Evolutionary conservation across 768 basidiomycete species (phyloP).

Genomic region (Agrocybe praecox): DNA sequence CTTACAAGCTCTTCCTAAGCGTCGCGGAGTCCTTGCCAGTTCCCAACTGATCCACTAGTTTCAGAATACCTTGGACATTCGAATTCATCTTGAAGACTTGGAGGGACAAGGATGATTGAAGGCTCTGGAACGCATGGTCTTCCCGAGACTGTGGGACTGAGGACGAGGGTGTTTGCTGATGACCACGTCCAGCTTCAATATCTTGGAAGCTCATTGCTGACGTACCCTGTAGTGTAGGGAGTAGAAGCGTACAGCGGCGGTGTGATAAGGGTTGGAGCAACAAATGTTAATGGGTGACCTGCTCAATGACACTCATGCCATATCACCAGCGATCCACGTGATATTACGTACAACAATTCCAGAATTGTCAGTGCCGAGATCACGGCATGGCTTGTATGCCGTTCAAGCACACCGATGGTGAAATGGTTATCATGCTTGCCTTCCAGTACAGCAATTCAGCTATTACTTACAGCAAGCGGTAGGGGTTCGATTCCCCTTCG

Average conservation of each 20-base stretch:
- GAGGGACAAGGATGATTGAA: slow-evolving; percentile 82
- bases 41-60: slow-evolving; percentile 96
- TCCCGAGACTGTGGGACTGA: slow-evolving; percentile 49
- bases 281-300: too few species aligned
- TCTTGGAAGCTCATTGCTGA: slow-evolving; percentile 56
- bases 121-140: slow-evolving; percentile 72
- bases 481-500: too few species aligned
- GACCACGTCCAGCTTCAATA: slow-evolving; percentile 49
- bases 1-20: slow-evolving; percentile 85
- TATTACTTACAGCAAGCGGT: too few species aligned
- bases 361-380: too few species aligned
- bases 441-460: slow-evolving; percentile 1
- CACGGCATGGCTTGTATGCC: too few species aligned
- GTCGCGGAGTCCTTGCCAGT: slow-evolving; percentile 77
- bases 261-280: too few species aligned
- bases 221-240: too few species aligned
- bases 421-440: slow-evolving; percentile 16
- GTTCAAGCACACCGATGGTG: slow-evolving; percentile 7
- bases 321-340: too few species aligned
- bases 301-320: too few species aligned
- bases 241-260: too few species aligned
- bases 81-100: slow-evolving; percentile 99
- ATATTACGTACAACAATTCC: too few species aligned
- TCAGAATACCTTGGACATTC: slow-evolving; percentile 94
- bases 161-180: slow-evolving; percentile 35